phyloP scores from a whole-genome alignment of 2,329 filamentous ascomycete genomes.

The Arthroderma uncinatum region DNA sequence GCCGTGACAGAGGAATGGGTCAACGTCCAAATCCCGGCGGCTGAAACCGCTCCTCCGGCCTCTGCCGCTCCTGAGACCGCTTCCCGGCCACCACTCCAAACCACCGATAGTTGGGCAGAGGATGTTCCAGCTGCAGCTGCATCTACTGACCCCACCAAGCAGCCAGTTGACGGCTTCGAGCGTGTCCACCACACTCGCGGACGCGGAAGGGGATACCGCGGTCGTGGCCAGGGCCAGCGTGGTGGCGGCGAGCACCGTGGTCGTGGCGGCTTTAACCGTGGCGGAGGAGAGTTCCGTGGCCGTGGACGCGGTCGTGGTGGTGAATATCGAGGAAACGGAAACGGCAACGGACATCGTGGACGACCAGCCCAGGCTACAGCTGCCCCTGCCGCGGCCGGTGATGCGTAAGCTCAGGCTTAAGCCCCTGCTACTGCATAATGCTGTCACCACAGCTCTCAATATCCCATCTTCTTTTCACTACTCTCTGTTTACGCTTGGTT shows the following conservation, averaged over 20 bases:
- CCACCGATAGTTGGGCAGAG: constrained; percentile 68
- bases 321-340: constrained; percentile 23
- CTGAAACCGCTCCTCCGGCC: constrained; percentile 21
- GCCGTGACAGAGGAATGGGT: constrained; percentile 58
- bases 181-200: constrained; percentile 27
- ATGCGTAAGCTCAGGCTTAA: not conserved
- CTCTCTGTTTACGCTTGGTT: not conserved
- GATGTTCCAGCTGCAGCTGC: constrained; percentile 51
- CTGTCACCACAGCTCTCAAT: not conserved
- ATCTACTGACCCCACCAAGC: constrained; percentile 10
- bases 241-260: constrained; percentile 28
- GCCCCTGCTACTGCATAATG: not conserved
- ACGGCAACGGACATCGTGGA: constrained; percentile 12
- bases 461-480: not conserved
- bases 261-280: constrained; percentile 20
- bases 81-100: constrained; percentile 18
- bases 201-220: constrained; percentile 27
- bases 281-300: constrained; percentile 26
- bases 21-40: constrained; percentile 55
- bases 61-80: constrained; percentile 1
- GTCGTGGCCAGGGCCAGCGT: constrained; percentile 20
- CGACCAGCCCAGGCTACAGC: constrained; percentile 11
- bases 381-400: not conserved
- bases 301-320: constrained; percentile 28
- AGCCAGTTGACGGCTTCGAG: constrained; percentile 26